A percentile compares a stretch with the other conserved stretches of the same genome.
phyloP scores from a whole-genome alignment of 345 rosid genomes.

The Clarkia xantiana region DNA sequence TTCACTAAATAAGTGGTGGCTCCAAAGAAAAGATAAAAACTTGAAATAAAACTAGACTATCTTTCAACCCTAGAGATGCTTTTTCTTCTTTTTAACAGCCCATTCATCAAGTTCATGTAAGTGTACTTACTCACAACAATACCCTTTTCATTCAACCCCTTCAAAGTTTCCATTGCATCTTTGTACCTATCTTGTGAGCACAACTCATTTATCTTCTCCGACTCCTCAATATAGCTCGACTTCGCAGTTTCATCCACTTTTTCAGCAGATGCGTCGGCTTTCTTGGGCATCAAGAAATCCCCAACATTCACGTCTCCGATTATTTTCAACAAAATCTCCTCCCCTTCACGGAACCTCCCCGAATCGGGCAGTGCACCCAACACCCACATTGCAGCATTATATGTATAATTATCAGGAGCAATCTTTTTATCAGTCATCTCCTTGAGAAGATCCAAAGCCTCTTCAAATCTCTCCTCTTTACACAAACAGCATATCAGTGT shows the following conservation, averaged over 20 bases:
- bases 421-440: slow-evolving; percentile 54
- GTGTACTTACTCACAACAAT: slow-evolving; percentile 21
- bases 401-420: slow-evolving; percentile 58
- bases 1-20: too few species aligned
- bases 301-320: slow-evolving; percentile 24
- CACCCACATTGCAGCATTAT: slow-evolving; percentile 35
- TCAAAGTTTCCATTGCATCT: slow-evolving; percentile 30
- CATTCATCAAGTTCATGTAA: slow-evolving; percentile 36
- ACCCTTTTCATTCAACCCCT: slow-evolving; percentile 27
- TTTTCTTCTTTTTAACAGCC: slow-evolving; percentile 42
- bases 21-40: too few species aligned
- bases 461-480: slow-evolving; percentile 49
- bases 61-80: slow-evolving; percentile 22
- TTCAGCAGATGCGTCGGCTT: slow-evolving; percentile 7
- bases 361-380: slow-evolving; percentile 35
- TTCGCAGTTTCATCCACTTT: slow-evolving; percentile 16
- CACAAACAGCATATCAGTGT: slow-evolving; percentile 62
- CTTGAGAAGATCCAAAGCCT: slow-evolving; percentile 47
- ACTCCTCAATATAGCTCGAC: slow-evolving; percentile 24
- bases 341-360: slow-evolving; percentile 42
- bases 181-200: slow-evolving; percentile 48
- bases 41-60: neutral
- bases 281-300: slow-evolving; percentile 18
- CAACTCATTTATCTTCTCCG: slow-evolving; percentile 53
- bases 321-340: slow-evolving; percentile 37